These are phyloP conservation scores for Macrolepiota fuliginosa DNA, from an alignment of 768 basidiomycete genomes.

Conservation along the genomic window DNA sequence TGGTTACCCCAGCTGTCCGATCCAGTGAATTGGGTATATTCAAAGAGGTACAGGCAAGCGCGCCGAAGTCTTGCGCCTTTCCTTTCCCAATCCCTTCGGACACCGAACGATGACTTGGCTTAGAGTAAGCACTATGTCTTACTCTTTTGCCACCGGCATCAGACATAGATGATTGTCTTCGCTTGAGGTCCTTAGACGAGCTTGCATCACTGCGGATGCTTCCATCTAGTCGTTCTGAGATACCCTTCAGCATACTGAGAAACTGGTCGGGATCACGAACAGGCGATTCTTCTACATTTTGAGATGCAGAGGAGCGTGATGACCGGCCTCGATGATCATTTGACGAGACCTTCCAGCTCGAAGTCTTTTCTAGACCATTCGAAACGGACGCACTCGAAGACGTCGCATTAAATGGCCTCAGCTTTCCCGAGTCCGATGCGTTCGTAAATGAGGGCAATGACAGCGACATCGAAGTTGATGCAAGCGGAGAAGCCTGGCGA, in stretches of 20 bases:
- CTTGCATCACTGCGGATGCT: slow-evolving; percentile 17
- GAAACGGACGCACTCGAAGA: neutral
- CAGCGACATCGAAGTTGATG: neutral
- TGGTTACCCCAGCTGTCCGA: neutral
- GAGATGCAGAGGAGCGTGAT: slow-evolving; percentile 1
- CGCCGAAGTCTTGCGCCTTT: neutral
- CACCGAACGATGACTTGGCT: neutral
- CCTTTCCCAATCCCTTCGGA: slow-evolving; percentile 5
- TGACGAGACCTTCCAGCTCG: neutral
- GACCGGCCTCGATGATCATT: slow-evolving; percentile 1
- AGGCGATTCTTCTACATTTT: neutral
- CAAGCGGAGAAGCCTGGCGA: neutral
- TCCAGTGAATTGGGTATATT: neutral
- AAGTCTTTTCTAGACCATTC: neutral
- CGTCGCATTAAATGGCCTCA: neutral
- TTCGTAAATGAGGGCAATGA: neutral
- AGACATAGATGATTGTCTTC: neutral
- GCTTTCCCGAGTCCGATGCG: neutral
- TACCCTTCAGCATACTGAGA: slow-evolving; percentile 31
- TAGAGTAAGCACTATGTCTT: slow-evolving; percentile 1
- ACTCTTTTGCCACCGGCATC: slow-evolving; percentile 8
- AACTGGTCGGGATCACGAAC: slow-evolving; percentile 22
- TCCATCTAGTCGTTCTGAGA: slow-evolving; percentile 32
- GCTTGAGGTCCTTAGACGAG: slow-evolving; percentile 3
- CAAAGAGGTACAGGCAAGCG: neutral